Conservation (phyloP, 2,329 filamentous ascomycete genomes). For the Fusarium lateritium region DNA sequence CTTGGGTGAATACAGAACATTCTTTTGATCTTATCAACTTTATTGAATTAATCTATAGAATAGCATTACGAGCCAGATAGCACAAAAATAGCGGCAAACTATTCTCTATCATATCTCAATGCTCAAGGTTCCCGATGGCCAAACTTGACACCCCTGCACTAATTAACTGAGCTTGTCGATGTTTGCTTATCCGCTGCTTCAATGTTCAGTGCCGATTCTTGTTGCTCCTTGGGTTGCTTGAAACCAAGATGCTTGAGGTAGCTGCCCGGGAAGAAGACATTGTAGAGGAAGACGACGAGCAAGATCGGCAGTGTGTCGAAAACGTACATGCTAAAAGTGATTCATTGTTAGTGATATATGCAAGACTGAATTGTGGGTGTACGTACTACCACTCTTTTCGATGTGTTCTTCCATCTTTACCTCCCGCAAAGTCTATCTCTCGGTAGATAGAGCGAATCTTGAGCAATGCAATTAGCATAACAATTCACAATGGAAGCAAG, state of each 20-base stretch:
- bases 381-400: slow-evolving; percentile 46
- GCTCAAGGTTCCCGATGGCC: too few relatives aligned
- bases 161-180: not conserved
- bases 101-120: too few relatives aligned
- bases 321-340: slow-evolving; percentile 19
- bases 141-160: not conserved
- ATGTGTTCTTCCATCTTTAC: slow-evolving; percentile 34
- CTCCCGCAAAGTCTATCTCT: slow-evolving; percentile 40
- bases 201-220: not conserved
- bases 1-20: too few relatives aligned
- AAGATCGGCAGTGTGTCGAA: slow-evolving; percentile 41
- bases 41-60: too few relatives aligned
- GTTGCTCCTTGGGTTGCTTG: slow-evolving; percentile 16
- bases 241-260: slow-evolving; percentile 42
- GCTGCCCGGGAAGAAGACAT: slow-evolving; percentile 36
- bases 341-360: not conserved
- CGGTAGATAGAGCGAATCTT: slow-evolving; percentile 44
- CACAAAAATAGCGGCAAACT: too few relatives aligned
- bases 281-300: slow-evolving; percentile 38
- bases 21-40: too few relatives aligned
- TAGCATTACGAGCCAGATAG: too few relatives aligned
- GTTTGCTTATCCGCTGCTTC: slow-evolving; percentile 1
- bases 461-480: not conserved
- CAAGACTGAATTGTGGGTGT: fast-evolving
- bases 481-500: fast-evolving